These are phyloP conservation scores for Microbotryum saponariae DNA, from an alignment of 1,284 basidiomycete genomes.

Conservation along the genomic window DNA sequence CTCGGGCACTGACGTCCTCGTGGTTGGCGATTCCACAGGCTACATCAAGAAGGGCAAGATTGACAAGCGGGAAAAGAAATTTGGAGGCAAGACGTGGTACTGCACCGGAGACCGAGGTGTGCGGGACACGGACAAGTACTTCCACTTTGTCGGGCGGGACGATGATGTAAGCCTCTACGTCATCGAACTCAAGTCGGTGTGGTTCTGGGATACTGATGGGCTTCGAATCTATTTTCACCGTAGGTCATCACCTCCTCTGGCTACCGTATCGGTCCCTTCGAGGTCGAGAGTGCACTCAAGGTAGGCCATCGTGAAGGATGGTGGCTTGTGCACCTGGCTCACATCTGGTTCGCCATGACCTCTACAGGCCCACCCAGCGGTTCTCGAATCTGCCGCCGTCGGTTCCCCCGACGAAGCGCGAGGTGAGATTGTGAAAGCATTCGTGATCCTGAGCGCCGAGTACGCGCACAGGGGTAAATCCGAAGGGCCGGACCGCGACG, in stretches of 20 bases:
- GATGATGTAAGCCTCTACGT: conserved; percentile 19
- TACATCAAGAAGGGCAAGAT: conserved; percentile 32
- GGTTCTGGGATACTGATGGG: too few species aligned
- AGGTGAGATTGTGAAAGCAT: conserved; percentile 30
- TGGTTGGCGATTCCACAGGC: not conserved
- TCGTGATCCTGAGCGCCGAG: conserved; percentile 19
- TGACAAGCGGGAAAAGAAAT: conserved; percentile 15
- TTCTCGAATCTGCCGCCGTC: conserved; percentile 29
- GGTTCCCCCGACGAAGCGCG: conserved; percentile 22
- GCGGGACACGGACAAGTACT: conserved; percentile 26
- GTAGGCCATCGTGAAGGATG: not conserved
- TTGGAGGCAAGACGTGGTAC: conserved; percentile 28
- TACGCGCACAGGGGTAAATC: conserved; percentile 7
- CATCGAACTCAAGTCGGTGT: too few species aligned
- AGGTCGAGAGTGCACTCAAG: conserved; percentile 30
- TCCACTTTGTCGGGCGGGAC: conserved; percentile 24
- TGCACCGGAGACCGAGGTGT: conserved; percentile 24
- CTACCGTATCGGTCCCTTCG: conserved; percentile 29
- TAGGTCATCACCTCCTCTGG: conserved; percentile 26
- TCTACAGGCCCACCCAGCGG: conserved; percentile 25
- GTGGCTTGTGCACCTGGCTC: not conserved
- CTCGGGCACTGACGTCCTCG: too few species aligned
- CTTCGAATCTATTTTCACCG: not conserved
- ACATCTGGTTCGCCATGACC: too few species aligned
- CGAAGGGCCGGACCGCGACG: conserved; percentile 1